A percentile compares a stretch with the other conserved stretches of the same genome.
These are phyloP conservation scores for Onygena corvina DNA, from an alignment of 2,329 filamentous ascomycete genomes.

Conservation along the genomic window DNA sequence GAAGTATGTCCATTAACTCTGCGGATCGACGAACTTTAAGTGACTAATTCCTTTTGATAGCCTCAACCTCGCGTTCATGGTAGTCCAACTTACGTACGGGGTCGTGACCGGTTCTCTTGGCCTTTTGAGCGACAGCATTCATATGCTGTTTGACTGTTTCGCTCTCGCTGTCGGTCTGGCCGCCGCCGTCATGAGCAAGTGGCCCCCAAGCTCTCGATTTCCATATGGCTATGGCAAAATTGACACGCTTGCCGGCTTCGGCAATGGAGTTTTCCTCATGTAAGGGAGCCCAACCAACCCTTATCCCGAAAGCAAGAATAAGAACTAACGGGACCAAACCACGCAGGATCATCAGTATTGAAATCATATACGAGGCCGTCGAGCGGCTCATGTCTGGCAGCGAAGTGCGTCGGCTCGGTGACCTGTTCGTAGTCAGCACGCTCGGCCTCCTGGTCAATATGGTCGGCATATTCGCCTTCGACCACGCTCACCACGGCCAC, in stretches of 20 bases:
- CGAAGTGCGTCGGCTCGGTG: constrained; percentile 69
- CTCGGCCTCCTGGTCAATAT: constrained; percentile 82
- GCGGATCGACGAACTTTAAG: background rate
- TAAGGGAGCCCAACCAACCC: no score
- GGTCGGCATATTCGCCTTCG: constrained; percentile 79
- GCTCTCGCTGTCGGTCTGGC: constrained; percentile 81
- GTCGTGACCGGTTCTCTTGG: constrained; percentile 87
- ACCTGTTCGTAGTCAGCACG: constrained; percentile 78
- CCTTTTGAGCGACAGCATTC: constrained; percentile 91
- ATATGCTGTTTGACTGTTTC: constrained; percentile 98
- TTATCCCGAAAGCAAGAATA: no score
- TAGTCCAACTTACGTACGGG: constrained; percentile 86
- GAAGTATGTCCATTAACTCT: constrained; percentile 45
- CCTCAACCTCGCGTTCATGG: constrained; percentile 90
- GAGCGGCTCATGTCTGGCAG: constrained; percentile 75
- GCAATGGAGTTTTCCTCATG: constrained; percentile 90
- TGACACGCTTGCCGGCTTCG: constrained; percentile 89
- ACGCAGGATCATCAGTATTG: constrained; percentile 81
- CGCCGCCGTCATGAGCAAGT: constrained; percentile 90
- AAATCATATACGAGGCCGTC: constrained; percentile 90
- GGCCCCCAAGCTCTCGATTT: constrained; percentile 78
- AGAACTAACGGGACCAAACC: no score
- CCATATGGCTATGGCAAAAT: constrained; percentile 96
- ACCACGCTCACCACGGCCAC: constrained; percentile 49
- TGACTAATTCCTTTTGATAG: constrained; percentile 36